phyloP scores from a whole-genome alignment of 1,284 basidiomycete species.

The Ganoderma boninense region DNA sequence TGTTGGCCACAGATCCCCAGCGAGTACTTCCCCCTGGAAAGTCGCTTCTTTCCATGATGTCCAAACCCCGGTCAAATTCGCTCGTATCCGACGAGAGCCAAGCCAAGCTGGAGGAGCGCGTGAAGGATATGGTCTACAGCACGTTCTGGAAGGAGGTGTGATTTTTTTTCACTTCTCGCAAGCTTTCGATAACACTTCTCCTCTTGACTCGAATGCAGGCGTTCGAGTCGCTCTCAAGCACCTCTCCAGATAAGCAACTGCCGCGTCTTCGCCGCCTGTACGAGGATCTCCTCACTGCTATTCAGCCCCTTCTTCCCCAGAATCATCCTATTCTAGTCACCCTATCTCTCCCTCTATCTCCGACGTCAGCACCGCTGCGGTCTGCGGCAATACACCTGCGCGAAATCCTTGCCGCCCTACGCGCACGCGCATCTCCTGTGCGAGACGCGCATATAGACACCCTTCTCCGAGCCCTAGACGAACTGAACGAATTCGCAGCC shows the following conservation, averaged over 20 bases:
- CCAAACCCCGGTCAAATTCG: slow-evolving; percentile 45
- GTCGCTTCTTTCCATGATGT: slow-evolving; percentile 69
- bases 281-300: slow-evolving; percentile 56
- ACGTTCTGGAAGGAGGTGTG: slow-evolving; percentile 80
- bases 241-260: slow-evolving; percentile 54
- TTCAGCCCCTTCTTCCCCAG: slow-evolving; percentile 62
- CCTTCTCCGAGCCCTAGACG: slow-evolving; percentile 51
- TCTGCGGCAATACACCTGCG: slow-evolving; percentile 60
- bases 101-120: slow-evolving; percentile 53
- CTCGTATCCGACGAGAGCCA: slow-evolving; percentile 35
- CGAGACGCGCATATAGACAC: slow-evolving; percentile 62
- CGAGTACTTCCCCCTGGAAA: slow-evolving; percentile 73
- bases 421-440: slow-evolving; percentile 69
- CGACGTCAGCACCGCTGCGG: slow-evolving; percentile 70
- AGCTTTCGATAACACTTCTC: neutral
- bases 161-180: neutral
- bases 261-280: slow-evolving; percentile 62
- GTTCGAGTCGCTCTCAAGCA: slow-evolving; percentile 50
- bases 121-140: slow-evolving; percentile 62
- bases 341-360: slow-evolving; percentile 64
- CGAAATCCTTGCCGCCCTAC: slow-evolving; percentile 57
- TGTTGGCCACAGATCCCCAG: slow-evolving; percentile 65
- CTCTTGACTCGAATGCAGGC: slow-evolving; percentile 44
- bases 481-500: slow-evolving; percentile 35
- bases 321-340: slow-evolving; percentile 55